phyloP scores from a whole-genome alignment of 192 early-diverging fungal genomes.

The Gryganskiella cystojenkinii region DNA sequence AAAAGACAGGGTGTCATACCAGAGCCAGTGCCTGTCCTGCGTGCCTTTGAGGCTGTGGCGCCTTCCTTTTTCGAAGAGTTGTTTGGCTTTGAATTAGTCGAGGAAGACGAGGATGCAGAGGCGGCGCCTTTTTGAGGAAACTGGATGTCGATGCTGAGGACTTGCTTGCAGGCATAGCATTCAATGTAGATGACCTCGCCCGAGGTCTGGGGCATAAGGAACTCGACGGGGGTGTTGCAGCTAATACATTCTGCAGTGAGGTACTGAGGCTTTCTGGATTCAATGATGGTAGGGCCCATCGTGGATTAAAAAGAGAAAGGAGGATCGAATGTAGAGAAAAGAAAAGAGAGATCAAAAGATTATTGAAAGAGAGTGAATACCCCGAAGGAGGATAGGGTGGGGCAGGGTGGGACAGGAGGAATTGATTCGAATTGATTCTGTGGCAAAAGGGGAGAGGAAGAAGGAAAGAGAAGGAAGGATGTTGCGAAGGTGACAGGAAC shows the following conservation, averaged over 20 bases:
- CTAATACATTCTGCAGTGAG: constrained; percentile 60
- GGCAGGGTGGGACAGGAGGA: neutral
- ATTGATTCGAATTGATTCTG: neutral
- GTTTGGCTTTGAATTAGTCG: constrained; percentile 14
- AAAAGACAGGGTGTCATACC: constrained; percentile 9
- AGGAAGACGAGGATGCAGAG: constrained; percentile 24
- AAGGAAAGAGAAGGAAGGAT: neutral
- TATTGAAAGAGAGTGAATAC: neutral
- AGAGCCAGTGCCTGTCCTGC: constrained; percentile 34
- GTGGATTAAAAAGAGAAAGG: neutral
- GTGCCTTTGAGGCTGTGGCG: constrained; percentile 16
- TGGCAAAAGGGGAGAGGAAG: neutral
- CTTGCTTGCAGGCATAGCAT: constrained; percentile 65
- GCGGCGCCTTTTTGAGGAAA: constrained; percentile 44
- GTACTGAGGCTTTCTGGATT: constrained; percentile 66
- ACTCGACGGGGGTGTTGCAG: constrained; percentile 64
- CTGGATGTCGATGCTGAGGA: constrained; percentile 55
- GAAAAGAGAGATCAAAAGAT: too few species aligned
- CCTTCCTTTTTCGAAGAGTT: constrained; percentile 26
- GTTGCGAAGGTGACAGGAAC: neutral
- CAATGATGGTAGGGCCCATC: constrained; percentile 56
- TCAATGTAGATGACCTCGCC: constrained; percentile 58
- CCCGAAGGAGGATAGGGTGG: neutral
- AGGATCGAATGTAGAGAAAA: too few species aligned
- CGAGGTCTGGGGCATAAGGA: constrained; percentile 47